Base-by-base conservation (phyloP, 129 eudicot genomes). In the Chrysanthemum makinoi region DNA sequence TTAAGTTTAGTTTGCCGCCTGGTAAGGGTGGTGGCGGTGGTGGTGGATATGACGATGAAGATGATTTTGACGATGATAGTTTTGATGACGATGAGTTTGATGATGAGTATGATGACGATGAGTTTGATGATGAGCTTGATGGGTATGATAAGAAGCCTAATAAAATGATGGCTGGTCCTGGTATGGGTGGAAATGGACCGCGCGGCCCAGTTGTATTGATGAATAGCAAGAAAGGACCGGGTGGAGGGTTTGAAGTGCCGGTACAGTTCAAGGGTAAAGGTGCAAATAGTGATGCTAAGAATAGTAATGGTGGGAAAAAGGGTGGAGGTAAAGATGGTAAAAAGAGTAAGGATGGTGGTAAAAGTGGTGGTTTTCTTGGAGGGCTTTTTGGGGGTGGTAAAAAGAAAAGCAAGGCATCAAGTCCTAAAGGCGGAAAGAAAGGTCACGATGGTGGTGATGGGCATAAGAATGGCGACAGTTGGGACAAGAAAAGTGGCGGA, bases 51-150 rank as follows among this genome's bases (percentile, higher is more conserved):
- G 89, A 85, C 16, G 72, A 72, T 14, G 84, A 78, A 26, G 80
- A 72, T 56, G 85, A 80, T 24, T 75, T 35, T 51, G 89, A 77
- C 63, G 96, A 80, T 70, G 97, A 91, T 61, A 83, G 83, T 26
- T 77, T 53, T 55, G 82, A 76, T 1, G 85, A 82, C 3, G 86
- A 79, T 77, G 87, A 72, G 43, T 80, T 72, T 47, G 82, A 81
- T 59, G 87, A 88, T n/a, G 95, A 83, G 24, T 80, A 47, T 63
- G 95, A 82, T 35, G 87, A 82, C 65, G 93, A 87, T 5, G 76
- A 57, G 60, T 83, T 70, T 49, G 83, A 83, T 50, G 80, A 84
- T 75, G 80, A 72, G 13, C 78, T 72, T 72, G 86, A 83, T 82
- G 86, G 65, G 53, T 80, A 72, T 60, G 78, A 72, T 22, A 77